Evolutionary conservation across 225 moss, liverwort and hornwort species (phyloP).

Genomic region (Pleurozium schreberi): DNA sequence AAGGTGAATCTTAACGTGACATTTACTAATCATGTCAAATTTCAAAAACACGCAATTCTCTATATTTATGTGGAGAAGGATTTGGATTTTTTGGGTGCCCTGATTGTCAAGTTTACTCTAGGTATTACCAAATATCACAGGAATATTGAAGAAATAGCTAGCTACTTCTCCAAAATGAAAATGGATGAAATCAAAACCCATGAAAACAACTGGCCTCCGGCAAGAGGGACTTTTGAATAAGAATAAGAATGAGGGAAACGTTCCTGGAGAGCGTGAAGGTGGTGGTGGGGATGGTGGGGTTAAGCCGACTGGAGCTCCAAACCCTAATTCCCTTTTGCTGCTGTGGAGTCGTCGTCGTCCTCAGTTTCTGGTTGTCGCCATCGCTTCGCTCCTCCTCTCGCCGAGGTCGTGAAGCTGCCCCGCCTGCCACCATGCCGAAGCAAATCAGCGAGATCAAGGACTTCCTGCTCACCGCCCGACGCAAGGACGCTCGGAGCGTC

Average conservation of each 20-base stretch:
- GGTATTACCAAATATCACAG: not conserved
- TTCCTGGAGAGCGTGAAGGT: not conserved
- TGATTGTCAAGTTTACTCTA: no score
- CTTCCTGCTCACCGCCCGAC: conserved; percentile 86
- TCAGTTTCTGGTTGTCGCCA: not conserved
- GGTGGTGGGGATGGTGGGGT: not conserved
- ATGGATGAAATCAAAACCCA: not conserved
- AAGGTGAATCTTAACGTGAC: no score
- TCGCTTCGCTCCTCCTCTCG: not conserved
- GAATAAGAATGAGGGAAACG: not conserved
- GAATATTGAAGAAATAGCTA: not conserved
- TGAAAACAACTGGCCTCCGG: not conserved
- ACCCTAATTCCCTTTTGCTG: conserved; percentile 4
- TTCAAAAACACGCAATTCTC: no score
- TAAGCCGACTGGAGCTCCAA: not conserved
- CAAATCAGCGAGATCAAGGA: conserved; percentile 98
- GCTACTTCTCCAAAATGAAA: not conserved
- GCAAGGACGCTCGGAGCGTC: conserved; percentile 88
- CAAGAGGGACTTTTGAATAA: not conserved
- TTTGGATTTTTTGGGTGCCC: no score
- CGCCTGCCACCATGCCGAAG: conserved; percentile 46
- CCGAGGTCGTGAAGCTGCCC: not conserved
- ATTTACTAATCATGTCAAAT: no score
- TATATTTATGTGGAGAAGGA: no score
- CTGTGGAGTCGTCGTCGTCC: not conserved